Conservation (phyloP, 2,329 filamentous ascomycete species). For the Pyrenophora teres region DNA sequence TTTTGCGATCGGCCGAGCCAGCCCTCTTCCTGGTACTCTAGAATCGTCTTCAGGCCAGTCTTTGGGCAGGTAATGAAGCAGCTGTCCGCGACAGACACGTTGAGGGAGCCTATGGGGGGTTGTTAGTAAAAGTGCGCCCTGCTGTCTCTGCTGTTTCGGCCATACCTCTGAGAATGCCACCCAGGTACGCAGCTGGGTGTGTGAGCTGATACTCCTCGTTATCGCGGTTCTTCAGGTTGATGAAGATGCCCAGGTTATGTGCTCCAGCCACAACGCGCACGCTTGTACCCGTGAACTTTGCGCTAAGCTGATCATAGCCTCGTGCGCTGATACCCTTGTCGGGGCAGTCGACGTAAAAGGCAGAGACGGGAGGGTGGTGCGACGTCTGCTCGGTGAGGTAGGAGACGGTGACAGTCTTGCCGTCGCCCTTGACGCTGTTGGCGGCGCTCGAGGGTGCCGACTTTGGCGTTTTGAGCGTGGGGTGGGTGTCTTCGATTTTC, state of each 20-base stretch:
- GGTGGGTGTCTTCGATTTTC: constrained; percentile 82
- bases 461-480: constrained; percentile 58
- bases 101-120: constrained; percentile 65
- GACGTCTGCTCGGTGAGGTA: constrained; percentile 98
- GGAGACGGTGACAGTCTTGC: constrained; percentile 73
- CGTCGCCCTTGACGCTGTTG: constrained; percentile 45
- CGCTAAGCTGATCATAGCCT: constrained; percentile 94
- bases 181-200: constrained; percentile 90
- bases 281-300: constrained; percentile 96
- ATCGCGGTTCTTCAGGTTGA: constrained; percentile 77
- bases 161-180: constrained; percentile 75
- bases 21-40: constrained; percentile 92
- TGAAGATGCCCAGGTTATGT: constrained; percentile 95
- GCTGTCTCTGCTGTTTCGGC: background rate
- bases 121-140: constrained; percentile 12
- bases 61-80: constrained; percentile 89
- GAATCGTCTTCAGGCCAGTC: constrained; percentile 86
- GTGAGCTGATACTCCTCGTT: constrained; percentile 94
- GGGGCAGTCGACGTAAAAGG: constrained; percentile 91
- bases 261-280: constrained; percentile 89
- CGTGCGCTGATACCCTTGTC: constrained; percentile 85
- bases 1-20: constrained; percentile 94
- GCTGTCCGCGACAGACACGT: constrained; percentile 85
- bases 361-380: constrained; percentile 95
- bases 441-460: constrained; percentile 47